Percentiles rank a stretch among this genome's conserved stretches.
These are phyloP conservation scores for Suillus sp. DNA, from an alignment of 768 basidiomycete genomes.

Conservation along the genomic window DNA sequence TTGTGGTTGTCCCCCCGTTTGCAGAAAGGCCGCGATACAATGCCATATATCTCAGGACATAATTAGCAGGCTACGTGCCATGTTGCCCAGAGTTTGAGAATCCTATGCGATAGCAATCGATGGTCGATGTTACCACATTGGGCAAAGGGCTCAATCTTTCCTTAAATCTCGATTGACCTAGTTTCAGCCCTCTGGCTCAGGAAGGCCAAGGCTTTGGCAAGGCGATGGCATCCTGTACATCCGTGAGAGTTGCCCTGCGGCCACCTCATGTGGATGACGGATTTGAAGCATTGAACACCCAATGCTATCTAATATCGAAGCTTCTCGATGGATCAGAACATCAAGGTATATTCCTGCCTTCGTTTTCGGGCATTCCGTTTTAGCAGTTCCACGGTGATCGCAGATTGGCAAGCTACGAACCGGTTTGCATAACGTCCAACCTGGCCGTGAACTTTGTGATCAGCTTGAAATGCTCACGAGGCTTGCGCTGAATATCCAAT, in stretches of 20 bases:
- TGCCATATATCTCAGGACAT: background rate
- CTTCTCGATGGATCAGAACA: conserved; percentile 9
- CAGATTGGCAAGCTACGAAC: conserved; percentile 3
- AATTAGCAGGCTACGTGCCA: background rate
- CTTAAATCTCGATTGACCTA: conserved; percentile 3
- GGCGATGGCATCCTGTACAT: conserved; percentile 3
- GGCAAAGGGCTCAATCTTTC: background rate
- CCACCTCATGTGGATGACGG: background rate
- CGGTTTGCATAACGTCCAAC: background rate
- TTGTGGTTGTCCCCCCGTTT: too few relatives aligned
- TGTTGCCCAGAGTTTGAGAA: background rate
- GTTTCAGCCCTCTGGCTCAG: conserved; percentile 3
- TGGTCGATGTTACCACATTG: background rate
- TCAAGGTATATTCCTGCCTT: background rate
- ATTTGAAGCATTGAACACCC: background rate
- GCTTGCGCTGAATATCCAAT: conserved; percentile 3
- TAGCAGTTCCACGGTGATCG: conserved; percentile 4
- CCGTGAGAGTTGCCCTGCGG: conserved; percentile 7
- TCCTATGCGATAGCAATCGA: conserved; percentile 2
- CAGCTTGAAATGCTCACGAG: background rate
- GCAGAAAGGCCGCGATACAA: background rate
- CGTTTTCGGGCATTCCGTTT: background rate
- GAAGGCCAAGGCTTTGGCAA: background rate
- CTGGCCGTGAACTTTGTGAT: background rate
- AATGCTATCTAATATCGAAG: background rate